Evolutionary conservation across 352 stramenopile genomes (phyloP).

Genomic region (Phytophthora ramorum): DNA sequence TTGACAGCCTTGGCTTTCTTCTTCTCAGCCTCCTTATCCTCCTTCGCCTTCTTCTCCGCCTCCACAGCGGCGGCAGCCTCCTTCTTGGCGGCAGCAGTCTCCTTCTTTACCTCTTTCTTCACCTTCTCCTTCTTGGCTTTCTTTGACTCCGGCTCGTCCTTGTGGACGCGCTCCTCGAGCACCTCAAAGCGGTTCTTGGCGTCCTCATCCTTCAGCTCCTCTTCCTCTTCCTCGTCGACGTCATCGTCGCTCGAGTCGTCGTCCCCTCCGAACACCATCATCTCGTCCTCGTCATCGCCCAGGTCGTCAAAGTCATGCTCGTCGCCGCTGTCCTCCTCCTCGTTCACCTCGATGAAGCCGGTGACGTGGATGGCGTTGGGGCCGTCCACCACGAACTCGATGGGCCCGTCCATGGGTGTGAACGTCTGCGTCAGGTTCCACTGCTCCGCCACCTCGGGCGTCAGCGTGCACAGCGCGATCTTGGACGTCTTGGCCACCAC

Average conservation of each 20-base stretch:
- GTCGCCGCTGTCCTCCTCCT: conserved; percentile 72
- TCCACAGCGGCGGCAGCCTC: conserved; percentile 33
- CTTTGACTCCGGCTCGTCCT: conserved; percentile 41
- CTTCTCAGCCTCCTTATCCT: conserved; percentile 40
- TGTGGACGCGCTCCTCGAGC: conserved; percentile 74
- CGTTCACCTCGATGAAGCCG: conserved; percentile 80
- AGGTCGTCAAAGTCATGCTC: conserved; percentile 61
- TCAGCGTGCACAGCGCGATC: conserved; percentile 81
- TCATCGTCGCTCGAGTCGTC: conserved; percentile 40
- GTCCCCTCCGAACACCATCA: conserved; percentile 68
- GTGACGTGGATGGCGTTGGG: conserved; percentile 84
- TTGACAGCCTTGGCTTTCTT: conserved; percentile 42
- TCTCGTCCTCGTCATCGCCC: conserved; percentile 57
- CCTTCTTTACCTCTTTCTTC: conserved; percentile 44
- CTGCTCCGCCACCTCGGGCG: conserved; percentile 63
- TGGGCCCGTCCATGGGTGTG: conserved; percentile 71
- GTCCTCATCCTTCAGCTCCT: conserved; percentile 54
- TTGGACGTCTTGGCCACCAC: conserved; percentile 74
- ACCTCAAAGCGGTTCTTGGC: conserved; percentile 73
- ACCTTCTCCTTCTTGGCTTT: conserved; percentile 44
- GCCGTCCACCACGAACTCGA: conserved; percentile 78
- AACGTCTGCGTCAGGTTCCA: conserved; percentile 85
- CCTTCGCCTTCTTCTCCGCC: conserved; percentile 34
- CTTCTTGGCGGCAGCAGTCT: conserved; percentile 39
- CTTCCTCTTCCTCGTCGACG: conserved; percentile 40